These are phyloP conservation scores for Ogataea wickerhamii DNA, from an alignment of 805 yeast species.

Conservation along the genomic window DNA sequence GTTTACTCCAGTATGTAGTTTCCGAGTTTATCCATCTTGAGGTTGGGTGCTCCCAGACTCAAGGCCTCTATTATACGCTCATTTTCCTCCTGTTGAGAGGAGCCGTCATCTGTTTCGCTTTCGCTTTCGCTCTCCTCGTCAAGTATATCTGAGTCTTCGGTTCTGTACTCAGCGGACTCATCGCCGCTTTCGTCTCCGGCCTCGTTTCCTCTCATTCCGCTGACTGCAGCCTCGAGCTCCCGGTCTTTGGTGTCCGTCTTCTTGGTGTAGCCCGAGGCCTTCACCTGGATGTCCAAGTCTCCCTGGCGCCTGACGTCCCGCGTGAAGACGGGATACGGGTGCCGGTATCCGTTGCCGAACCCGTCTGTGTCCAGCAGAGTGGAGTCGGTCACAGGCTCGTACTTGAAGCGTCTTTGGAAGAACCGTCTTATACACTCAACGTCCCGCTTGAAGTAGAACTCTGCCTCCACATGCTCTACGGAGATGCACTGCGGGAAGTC, in stretches of 20 bases:
- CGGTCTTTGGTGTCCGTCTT: slow-evolving; percentile 41
- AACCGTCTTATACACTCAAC: slow-evolving; percentile 85
- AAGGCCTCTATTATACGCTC: slow-evolving; percentile 67
- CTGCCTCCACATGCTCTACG: slow-evolving; percentile 86
- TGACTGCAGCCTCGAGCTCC: slow-evolving; percentile 76
- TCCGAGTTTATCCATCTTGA: slow-evolving; percentile 80
- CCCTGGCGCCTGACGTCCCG: slow-evolving; percentile 70
- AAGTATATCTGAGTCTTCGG: slow-evolving; percentile 35
- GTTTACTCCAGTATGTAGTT: slow-evolving; percentile 61
- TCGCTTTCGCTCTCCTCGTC: slow-evolving; percentile 39
- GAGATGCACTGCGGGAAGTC: slow-evolving; percentile 99
- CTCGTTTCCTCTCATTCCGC: slow-evolving; percentile 51
- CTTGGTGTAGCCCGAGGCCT: slow-evolving; percentile 80
- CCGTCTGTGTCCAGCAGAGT: slow-evolving; percentile 77
- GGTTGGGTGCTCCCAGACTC: slow-evolving; percentile 55
- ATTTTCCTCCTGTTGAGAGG: slow-evolving; percentile 33
- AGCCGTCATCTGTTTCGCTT: slow-evolving; percentile 31
- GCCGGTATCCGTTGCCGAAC: slow-evolving; percentile 73
- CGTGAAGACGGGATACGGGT: slow-evolving; percentile 73
- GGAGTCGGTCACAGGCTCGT: slow-evolving; percentile 62
- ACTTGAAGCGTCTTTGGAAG: slow-evolving; percentile 74
- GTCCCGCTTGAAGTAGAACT: slow-evolving; percentile 84
- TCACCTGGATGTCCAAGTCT: slow-evolving; percentile 77
- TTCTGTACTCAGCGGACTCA: slow-evolving; percentile 33
- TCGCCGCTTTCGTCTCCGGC: slow-evolving; percentile 27